Percentiles rank a stretch among this genome's conserved stretches.
phyloP scores from a whole-genome alignment of 345 rosid genomes.

The Firmiana major region DNA sequence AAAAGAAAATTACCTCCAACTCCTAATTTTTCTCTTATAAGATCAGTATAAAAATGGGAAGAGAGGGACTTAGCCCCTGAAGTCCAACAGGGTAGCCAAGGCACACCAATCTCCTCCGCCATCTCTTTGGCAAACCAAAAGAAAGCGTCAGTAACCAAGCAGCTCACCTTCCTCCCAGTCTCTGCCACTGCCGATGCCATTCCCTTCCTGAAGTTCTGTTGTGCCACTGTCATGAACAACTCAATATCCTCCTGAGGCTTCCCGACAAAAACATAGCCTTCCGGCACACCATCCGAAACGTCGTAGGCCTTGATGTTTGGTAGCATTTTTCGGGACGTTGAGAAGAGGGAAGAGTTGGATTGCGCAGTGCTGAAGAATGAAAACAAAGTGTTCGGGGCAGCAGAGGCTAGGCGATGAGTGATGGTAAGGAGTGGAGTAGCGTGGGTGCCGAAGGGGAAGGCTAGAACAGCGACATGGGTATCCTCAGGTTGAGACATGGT shows the following conservation, averaged over 20 bases:
- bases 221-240: slow-evolving; percentile 39
- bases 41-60: slow-evolving; percentile 40
- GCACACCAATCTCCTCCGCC: slow-evolving; percentile 29
- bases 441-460: slow-evolving; percentile 63
- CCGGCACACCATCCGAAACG: slow-evolving; percentile 31
- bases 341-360: slow-evolving; percentile 35
- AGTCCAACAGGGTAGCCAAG: slow-evolving; percentile 51
- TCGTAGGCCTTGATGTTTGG: slow-evolving; percentile 42
- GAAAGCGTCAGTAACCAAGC: slow-evolving; percentile 55
- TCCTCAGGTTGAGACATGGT: not conserved
- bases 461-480: slow-evolving; percentile 46
- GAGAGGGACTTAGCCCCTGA: slow-evolving; percentile 25
- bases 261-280: slow-evolving; percentile 21
- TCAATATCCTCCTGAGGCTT: slow-evolving; percentile 40
- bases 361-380: slow-evolving; percentile 48
- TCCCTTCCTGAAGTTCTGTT: slow-evolving; percentile 25
- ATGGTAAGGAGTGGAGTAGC: slow-evolving; percentile 45
- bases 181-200: slow-evolving; percentile 36
- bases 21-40: slow-evolving; percentile 24
- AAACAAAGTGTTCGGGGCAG: slow-evolving; percentile 38
- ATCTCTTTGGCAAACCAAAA: slow-evolving; percentile 39
- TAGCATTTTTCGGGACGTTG: not conserved
- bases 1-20: slow-evolving; percentile 8
- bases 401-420: slow-evolving; percentile 36
- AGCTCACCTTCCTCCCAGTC: slow-evolving; percentile 35